These are phyloP conservation scores for Limonium bicolor DNA, from an alignment of 148 eudicot genomes.

Conservation along the genomic window DNA sequence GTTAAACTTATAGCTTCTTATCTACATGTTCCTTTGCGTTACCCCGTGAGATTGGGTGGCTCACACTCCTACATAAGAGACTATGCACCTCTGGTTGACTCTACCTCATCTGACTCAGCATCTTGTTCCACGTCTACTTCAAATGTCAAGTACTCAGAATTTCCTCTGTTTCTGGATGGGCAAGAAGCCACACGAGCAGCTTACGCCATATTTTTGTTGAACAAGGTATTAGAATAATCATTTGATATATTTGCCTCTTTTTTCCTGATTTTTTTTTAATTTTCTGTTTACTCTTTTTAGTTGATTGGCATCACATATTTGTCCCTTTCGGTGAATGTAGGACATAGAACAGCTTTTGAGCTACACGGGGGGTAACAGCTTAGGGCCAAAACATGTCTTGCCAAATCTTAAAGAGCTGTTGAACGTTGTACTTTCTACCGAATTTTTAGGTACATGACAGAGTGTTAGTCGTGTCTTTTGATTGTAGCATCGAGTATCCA, in stretches of 20 bases:
- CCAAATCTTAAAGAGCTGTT: constrained; percentile 81
- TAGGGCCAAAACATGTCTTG: constrained; percentile 89
- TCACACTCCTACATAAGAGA: constrained; percentile 82
- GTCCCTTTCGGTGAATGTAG: constrained; percentile 20
- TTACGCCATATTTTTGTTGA: constrained; percentile 88
- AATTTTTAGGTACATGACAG: constrained; percentile 48
- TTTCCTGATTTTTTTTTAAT: not conserved
- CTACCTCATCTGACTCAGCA: constrained; percentile 30
- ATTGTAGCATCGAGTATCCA: too few relatives aligned
- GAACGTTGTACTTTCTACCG: constrained; percentile 51
- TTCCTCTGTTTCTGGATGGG: constrained; percentile 87
- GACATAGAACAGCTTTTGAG: constrained; percentile 93
- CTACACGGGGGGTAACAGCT: constrained; percentile 65
- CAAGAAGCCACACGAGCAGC: constrained; percentile 94
- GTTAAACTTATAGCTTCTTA: constrained; percentile 68
- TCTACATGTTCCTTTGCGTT: constrained; percentile 75
- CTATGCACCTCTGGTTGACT: constrained; percentile 52
- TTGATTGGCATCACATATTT: too few relatives aligned
- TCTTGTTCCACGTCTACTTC: constrained; percentile 20
- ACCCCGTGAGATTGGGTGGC: constrained; percentile 79
- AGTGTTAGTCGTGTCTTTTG: too few relatives aligned
- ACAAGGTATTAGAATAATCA: constrained; percentile 48
- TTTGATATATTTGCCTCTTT: constrained; percentile 1
- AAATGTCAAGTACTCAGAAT: constrained; percentile 51
- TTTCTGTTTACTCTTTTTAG: not conserved